Percentiles rank a stretch among this genome's conserved stretches.
These are phyloP conservation scores for Cubamyces sp. DNA, from an alignment of 768 basidiomycete species.

Conservation along the genomic window DNA sequence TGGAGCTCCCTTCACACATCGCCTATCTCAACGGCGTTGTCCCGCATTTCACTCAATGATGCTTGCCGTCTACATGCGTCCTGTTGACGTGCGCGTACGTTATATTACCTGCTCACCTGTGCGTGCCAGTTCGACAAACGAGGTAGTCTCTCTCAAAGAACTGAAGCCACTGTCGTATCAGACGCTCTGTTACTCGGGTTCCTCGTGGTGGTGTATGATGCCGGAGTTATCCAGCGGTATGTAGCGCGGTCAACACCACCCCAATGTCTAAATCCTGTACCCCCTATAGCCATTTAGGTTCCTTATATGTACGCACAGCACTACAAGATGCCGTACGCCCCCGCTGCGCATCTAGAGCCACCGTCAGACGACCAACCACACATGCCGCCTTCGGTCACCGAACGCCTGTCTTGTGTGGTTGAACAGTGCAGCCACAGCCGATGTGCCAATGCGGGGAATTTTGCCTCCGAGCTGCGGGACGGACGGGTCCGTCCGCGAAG, in stretches of 20 bases:
- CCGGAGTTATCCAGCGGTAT: neutral
- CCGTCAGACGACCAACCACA: neutral
- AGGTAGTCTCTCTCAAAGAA: slow-evolving; percentile 1
- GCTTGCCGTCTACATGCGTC: neutral
- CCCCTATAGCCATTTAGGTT: slow-evolving; percentile 2
- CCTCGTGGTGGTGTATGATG: neutral
- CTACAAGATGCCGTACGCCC: neutral
- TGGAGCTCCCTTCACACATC: slow-evolving; percentile 2
- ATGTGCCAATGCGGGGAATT: neutral
- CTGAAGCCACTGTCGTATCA: neutral
- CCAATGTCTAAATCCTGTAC: neutral
- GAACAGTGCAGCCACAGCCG: slow-evolving; percentile 1
- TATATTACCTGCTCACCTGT: neutral
- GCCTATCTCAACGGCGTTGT: neutral
- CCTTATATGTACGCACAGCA: neutral
- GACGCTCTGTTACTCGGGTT: slow-evolving; percentile 13
- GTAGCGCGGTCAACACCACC: neutral
- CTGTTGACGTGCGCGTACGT: neutral
- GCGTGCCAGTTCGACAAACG: neutral
- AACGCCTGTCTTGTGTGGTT: slow-evolving; percentile 3
- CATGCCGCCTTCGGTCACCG: neutral
- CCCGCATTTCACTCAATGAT: neutral
- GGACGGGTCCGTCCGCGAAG: slow-evolving; percentile 14
- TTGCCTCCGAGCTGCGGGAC: neutral
- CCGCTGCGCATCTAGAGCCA: neutral